Evolutionary conservation across 495 filamentous ascomycete species (phyloP), one percentile per base, ranked within the genome.

Genomic region (Mytilinidion resinicola): DNA sequence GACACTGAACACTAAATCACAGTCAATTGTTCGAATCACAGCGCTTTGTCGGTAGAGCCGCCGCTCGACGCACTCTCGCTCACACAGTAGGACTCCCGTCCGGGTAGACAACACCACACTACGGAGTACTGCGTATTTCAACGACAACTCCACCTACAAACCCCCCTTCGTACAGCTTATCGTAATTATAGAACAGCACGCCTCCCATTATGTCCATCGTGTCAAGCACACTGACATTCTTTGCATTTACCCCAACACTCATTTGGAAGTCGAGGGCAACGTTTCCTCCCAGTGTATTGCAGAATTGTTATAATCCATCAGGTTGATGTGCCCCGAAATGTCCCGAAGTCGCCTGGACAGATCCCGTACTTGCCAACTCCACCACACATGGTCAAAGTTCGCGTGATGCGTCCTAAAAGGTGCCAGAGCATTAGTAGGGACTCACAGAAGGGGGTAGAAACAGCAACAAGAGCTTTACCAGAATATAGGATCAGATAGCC

Each of bases 341-440:
- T 35, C 35, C 20, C 10, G 9, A 11, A 52, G 30, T 15, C 50
- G 15, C 14, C 17, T 52, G 9, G 20, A 14, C n/a, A 20, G 50
- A 10, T 87, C 76, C 47, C 80, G 63, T 38, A 72, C 21, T 30
- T 55, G 53, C 53, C 53, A 55, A 3, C n/a, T 44, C 53, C 36
- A 55, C 36, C 39, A 55, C 9, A 46, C 36, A n/a, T 34, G 53
- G 21, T 55, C 53, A 14, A 55, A 20, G 21, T 48, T 48, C n/a
- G 44, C 44, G 44, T 46, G 21, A 17, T 41, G 21, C 19, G 19
- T 17, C 14, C 11, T 19, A 48, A 5, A 48, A 48, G 3, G 6
- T 6, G 25, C 6, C 25, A 30, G 25, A 30, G 6, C 25, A 30
- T 30, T 6, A 30, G 25, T 30, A 6, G 6, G 6, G 25, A 30